Evolutionary conservation across 345 rosid species (phyloP).

Genomic region (Eucalyptus curtisii): DNA sequence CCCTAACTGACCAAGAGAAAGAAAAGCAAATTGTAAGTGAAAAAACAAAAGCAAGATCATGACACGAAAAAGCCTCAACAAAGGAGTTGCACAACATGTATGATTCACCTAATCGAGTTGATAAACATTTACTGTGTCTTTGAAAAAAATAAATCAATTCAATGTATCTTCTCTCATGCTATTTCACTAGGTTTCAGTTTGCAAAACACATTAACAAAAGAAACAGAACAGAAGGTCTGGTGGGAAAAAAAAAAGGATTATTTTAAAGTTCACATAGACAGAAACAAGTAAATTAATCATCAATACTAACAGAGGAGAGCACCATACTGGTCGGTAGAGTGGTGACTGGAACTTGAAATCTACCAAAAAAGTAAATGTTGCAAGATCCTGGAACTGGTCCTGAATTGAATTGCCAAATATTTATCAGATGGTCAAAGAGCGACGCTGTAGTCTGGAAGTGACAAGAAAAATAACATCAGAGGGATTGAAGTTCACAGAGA

Average conservation of each 20-base stretch:
- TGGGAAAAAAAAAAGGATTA: background rate
- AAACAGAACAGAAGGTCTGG: background rate
- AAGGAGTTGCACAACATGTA: background rate
- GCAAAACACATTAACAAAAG: background rate
- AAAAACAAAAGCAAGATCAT: background rate
- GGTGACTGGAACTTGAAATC: conserved; percentile 95
- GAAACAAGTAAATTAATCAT: background rate
- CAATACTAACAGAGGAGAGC: background rate
- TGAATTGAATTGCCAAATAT: conserved; percentile 80
- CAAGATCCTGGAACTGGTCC: conserved; percentile 74
- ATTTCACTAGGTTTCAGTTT: background rate
- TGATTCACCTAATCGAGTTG: background rate
- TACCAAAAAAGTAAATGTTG: conserved; percentile 53
- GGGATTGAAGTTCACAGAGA: background rate
- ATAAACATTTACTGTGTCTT: background rate
- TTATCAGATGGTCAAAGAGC: conserved; percentile 83
- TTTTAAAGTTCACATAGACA: background rate
- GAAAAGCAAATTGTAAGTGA: background rate
- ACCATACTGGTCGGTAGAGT: conserved; percentile 70
- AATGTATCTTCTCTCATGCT: background rate
- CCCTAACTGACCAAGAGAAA: background rate
- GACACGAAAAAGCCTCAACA: background rate
- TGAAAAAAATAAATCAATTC: background rate
- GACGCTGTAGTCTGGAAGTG: conserved; percentile 49
- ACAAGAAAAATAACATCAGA: background rate